Conservation (phyloP, 352 stramenopile species). For the Phytophthora sp. region DNA sequence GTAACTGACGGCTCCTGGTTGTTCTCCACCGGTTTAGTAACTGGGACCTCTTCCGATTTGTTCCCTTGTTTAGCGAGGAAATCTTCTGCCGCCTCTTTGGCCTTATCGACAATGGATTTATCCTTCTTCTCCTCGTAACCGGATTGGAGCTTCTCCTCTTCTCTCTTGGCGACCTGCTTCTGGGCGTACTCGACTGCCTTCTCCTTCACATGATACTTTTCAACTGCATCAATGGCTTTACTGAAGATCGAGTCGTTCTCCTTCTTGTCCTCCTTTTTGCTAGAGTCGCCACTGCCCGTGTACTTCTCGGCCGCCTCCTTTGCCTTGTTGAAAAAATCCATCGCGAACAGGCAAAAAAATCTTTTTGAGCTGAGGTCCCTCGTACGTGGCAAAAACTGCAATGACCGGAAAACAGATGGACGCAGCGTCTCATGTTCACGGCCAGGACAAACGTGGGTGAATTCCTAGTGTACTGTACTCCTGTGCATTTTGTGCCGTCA, state of each 20-base stretch:
- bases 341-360: neutral
- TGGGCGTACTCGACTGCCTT: conserved; percentile 33
- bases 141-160: conserved; percentile 28
- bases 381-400: conserved; percentile 16
- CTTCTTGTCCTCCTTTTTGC: conserved; percentile 21
- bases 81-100: conserved; percentile 27
- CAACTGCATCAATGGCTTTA: conserved; percentile 26
- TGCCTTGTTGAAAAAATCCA: conserved; percentile 40
- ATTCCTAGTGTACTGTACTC: conserved; percentile 4
- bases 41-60: neutral
- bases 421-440: conserved; percentile 16
- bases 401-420: conserved; percentile 17
- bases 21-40: conserved; percentile 3
- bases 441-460: conserved; percentile 30
- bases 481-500: too few relatives aligned
- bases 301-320: conserved; percentile 32
- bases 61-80: conserved; percentile 34
- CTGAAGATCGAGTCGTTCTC: conserved; percentile 27
- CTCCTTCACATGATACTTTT: conserved; percentile 40
- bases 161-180: conserved; percentile 29
- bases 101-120: conserved; percentile 33
- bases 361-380: neutral
- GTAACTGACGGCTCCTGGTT: neutral
- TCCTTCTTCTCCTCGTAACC: conserved; percentile 31
- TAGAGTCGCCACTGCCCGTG: conserved; percentile 16